Evolutionary conservation across 2,329 filamentous ascomycete species (phyloP), one percentile per base, ranked within the genome.

Genomic region (Onygena corvina): DNA sequence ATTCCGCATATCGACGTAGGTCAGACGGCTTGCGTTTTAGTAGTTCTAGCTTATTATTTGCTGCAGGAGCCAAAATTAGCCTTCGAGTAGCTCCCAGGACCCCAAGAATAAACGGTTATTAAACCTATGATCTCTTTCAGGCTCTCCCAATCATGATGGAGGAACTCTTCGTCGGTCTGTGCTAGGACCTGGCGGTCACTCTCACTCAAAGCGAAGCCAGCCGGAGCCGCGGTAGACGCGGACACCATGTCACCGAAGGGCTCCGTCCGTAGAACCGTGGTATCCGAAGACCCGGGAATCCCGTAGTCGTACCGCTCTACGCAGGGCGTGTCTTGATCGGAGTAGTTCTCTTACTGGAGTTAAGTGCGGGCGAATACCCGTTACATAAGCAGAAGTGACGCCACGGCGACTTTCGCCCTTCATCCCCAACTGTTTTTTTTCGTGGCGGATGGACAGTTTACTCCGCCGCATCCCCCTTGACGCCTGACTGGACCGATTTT

Each of bases 21-120:
- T 78, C 73, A 53, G 74, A 77, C 18, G 79, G 79, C 61, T 71
- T 73, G 55, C 79, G 74, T 59, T 76, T 78, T 8, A 81, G 66
- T 29, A 72, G 64, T 52, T 73, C 72, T 49, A 81, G 75, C 51
- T 72, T 68, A 58, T 77, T 75, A 31, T 67, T 65, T 14, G 66
- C 66, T 72, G 56, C 47, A 46, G 27, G 35, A 35, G 30, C 33
- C 48, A 47, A 5, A 36, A 25, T 30, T 40, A 40, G 36, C n/a
- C 14, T n/a, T n/a, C n/a, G n/a, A n/a, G n/a, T n/a, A n/a, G n/a
- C n/a, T n/a, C n/a, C n/a, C n/a, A n/a, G n/a, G n/a, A n/a, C n/a
- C n/a, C n/a, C n/a, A n/a, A n/a, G n/a, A n/a, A n/a, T 48, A 21
- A 36, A 11, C 23, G 14, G 59, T 64, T 54, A 21, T 40, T 40